These are phyloP conservation scores for Porodaedalea pini DNA, from an alignment of 1,284 basidiomycete genomes.

Conservation along the genomic window DNA sequence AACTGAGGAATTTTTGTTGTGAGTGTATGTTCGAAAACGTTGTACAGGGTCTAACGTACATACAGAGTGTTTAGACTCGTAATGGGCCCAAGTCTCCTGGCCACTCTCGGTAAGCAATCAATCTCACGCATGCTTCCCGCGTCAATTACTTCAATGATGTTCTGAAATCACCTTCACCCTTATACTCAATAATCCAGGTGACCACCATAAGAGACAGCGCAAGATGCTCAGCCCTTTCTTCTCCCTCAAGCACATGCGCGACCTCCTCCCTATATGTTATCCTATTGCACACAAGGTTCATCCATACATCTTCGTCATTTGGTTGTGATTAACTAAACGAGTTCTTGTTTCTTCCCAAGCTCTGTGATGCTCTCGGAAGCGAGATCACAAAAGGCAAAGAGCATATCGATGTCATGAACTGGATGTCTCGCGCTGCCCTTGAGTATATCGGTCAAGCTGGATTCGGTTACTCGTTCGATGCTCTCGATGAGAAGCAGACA, in stretches of 20 bases:
- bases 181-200: slow-evolving; percentile 20
- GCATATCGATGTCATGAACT: slow-evolving; percentile 32
- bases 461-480: slow-evolving; percentile 36
- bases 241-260: slow-evolving; percentile 29
- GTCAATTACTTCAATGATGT: background rate
- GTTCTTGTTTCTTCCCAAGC: slow-evolving; percentile 15
- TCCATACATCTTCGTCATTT: background rate
- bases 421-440: slow-evolving; percentile 35
- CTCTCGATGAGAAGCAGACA: slow-evolving; percentile 22
- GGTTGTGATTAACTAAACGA: background rate
- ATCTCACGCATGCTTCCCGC: background rate
- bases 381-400: slow-evolving; percentile 20
- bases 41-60: background rate
- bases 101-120: slow-evolving; percentile 20
- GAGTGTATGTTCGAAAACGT: background rate
- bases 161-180: background rate
- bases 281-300: slow-evolving; percentile 27
- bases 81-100: slow-evolving; percentile 24
- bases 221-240: slow-evolving; percentile 33
- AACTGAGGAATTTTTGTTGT: slow-evolving; percentile 23
- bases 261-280: slow-evolving; percentile 29
- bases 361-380: slow-evolving; percentile 23
- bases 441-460: slow-evolving; percentile 37
- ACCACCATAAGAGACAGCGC: slow-evolving; percentile 27
- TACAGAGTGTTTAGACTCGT: slow-evolving; percentile 2